Evolutionary conservation across 768 basidiomycete genomes (phyloP), one percentile per base, ranked within the genome.

Genomic region (Steccherinum ochraceum): DNA sequence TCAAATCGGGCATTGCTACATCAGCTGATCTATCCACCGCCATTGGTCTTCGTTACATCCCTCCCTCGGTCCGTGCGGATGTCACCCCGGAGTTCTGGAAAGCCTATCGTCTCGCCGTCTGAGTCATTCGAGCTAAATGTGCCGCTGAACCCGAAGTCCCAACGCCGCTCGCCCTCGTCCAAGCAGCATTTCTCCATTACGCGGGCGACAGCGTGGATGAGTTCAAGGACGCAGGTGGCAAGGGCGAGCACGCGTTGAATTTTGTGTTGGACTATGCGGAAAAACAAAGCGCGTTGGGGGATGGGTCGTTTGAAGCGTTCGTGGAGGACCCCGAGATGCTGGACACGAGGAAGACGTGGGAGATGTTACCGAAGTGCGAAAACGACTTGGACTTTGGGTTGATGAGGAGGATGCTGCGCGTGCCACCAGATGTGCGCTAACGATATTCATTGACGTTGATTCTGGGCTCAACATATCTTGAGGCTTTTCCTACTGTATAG

Each of bases 311-410:
- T 16, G 30, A 35, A 7, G 30, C 7, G 7, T 7, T 7, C 16
- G 16, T 35, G 30, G 26, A 49, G 30, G 49, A 51, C 25, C 52
- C 55, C 1, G 19, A 50, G 21, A 30, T 48, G 13, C 51, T 48
- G 21, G 27, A 27, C 12, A 42, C 41, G 2, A 49, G 40, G 26
- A 51, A 56, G 27, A 40, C 39, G 4, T 27, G 45, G 40, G 40
- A 42, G 26, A 18, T 3, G 35, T 43, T 45, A 1, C 24, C n/a
- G 3, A 50, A 49, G 13, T 46, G 51, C 12, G 3, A 21, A 25
- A 57, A 57, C 48, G 53, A 57, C 23, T 20, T 49, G 23, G 44
- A 50, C 16, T 53, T 53, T 20, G 24, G 3, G 10, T 18, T 46
- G 12, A 45, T 52, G 41, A 43, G 41, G 41, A 18, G 16, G 16